Evolutionary conservation across 1,284 basidiomycete species (phyloP).

Genomic region (Apiotrichum brassicae): DNA sequence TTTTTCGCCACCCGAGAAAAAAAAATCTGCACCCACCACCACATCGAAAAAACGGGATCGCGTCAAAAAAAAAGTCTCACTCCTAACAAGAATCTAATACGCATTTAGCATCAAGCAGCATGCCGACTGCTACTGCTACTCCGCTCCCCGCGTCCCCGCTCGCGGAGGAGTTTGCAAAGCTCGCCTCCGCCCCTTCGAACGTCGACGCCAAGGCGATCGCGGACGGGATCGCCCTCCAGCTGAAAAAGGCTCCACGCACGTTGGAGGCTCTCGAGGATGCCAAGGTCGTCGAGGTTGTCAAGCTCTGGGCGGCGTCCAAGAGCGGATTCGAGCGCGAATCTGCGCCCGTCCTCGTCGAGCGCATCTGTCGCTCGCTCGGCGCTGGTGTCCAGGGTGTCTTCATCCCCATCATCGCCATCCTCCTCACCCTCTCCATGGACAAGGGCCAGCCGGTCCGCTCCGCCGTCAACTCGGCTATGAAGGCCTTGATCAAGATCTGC

Average conservation of each 20-base stretch:
- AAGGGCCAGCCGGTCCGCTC: conserved; percentile 87
- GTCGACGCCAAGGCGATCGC: conserved; percentile 45
- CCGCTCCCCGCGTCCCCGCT: conserved; percentile 38
- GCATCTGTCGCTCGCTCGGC: conserved; percentile 65
- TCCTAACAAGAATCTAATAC: neutral
- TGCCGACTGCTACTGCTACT: conserved; percentile 25
- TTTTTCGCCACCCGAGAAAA: too few relatives aligned
- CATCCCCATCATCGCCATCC: conserved; percentile 65
- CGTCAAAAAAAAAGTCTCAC: neutral
- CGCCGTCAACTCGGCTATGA: conserved; percentile 76
- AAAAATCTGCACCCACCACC: too few relatives aligned
- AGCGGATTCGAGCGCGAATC: conserved; percentile 89
- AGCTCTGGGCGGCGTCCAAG: conserved; percentile 73
- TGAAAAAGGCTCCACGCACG: conserved; percentile 38
- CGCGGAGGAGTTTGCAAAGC: conserved; percentile 31
- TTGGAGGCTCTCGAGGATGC: conserved; percentile 37
- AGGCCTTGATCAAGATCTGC: conserved; percentile 73
- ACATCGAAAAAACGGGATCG: too few relatives aligned
- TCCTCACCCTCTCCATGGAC: conserved; percentile 87
- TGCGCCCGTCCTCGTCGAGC: conserved; percentile 75
- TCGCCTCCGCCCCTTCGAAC: conserved; percentile 37
- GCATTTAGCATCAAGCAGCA: conserved; percentile 1
- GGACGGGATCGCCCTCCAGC: conserved; percentile 36
- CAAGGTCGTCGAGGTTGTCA: conserved; percentile 58
- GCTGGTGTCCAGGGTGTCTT: conserved; percentile 74